A percentile compares a stretch with the other conserved stretches of the same genome.
Conservation (phyloP, 2,329 filamentous ascomycete genomes). For the Blastomyces percursus region DNA sequence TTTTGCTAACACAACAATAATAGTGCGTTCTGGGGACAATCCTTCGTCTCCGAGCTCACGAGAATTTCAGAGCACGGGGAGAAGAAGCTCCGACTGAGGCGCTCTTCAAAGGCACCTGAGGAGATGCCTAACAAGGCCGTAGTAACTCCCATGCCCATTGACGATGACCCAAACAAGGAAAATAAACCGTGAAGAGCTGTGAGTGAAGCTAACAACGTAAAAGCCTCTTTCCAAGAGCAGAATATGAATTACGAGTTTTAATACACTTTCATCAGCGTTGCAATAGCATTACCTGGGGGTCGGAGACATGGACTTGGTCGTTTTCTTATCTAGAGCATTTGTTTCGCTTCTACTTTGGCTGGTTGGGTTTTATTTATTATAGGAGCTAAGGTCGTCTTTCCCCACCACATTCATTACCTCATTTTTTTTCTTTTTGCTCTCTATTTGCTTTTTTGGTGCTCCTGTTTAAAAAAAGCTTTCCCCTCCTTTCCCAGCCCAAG, state of each 20-base stretch:
- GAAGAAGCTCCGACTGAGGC: constrained; percentile 37
- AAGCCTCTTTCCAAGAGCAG: not conserved
- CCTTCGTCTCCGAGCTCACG: constrained; percentile 74
- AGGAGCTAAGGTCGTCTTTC: not conserved
- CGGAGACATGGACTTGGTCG: not conserved
- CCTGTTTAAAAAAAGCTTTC: not conserved
- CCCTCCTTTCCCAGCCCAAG: not conserved
- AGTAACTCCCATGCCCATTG: not conserved
- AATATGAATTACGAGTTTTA: not conserved
- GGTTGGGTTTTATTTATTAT: not conserved
- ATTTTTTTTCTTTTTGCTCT: not conserved
- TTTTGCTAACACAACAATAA: not conserved
- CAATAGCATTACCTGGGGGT: not conserved
- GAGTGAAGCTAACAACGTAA: not conserved
- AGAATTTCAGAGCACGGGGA: constrained; percentile 45
- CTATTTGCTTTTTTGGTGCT: not conserved
- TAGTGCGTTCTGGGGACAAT: constrained; percentile 89
- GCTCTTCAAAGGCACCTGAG: not conserved
- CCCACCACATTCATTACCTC: not conserved
- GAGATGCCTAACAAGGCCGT: not conserved
- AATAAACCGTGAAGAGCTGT: not conserved
- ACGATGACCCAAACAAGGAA: not conserved
- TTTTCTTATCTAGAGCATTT: not conserved
- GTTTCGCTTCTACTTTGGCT: not conserved
- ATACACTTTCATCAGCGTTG: not conserved